Evolutionary conservation across 768 basidiomycete genomes (phyloP).

Genomic region (Amanita muscaria): DNA sequence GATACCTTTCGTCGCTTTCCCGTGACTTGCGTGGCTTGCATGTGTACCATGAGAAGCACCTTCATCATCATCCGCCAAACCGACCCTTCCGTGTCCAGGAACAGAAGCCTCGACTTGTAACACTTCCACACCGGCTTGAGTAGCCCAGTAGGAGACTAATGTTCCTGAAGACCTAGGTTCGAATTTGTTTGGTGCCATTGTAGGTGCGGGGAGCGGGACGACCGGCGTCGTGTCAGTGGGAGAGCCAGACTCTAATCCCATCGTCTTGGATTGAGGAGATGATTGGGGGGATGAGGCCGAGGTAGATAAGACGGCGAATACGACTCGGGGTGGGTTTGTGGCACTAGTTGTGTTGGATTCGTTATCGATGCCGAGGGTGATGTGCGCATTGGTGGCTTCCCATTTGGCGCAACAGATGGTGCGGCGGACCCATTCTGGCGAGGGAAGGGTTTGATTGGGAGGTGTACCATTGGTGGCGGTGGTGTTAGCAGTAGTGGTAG

Average conservation of each 20-base stretch:
- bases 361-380: background rate
- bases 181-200: slow-evolving; percentile 43
- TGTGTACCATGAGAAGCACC: no score
- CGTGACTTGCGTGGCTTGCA: no score
- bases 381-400: slow-evolving; percentile 44
- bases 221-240: slow-evolving; percentile 28
- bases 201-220: slow-evolving; percentile 58
- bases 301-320: slow-evolving; percentile 47
- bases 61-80: slow-evolving; percentile 23
- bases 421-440: slow-evolving; percentile 80
- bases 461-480: slow-evolving; percentile 10
- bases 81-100: slow-evolving; percentile 24
- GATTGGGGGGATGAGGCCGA: slow-evolving; percentile 25
- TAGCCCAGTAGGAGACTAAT: slow-evolving; percentile 61
- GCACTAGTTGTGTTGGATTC: slow-evolving; percentile 16
- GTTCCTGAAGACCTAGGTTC: slow-evolving; percentile 59
- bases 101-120: slow-evolving; percentile 45
- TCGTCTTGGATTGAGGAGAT: slow-evolving; percentile 24
- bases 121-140: slow-evolving; percentile 47
- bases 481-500: slow-evolving; percentile 2
- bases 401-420: slow-evolving; percentile 78
- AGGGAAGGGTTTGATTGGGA: slow-evolving; percentile 24
- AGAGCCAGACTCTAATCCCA: slow-evolving; percentile 23
- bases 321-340: slow-evolving; percentile 34
- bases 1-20: background rate